Evolutionary conservation across 768 basidiomycete species (phyloP).

Genomic region (Lentinula detonsa): DNA sequence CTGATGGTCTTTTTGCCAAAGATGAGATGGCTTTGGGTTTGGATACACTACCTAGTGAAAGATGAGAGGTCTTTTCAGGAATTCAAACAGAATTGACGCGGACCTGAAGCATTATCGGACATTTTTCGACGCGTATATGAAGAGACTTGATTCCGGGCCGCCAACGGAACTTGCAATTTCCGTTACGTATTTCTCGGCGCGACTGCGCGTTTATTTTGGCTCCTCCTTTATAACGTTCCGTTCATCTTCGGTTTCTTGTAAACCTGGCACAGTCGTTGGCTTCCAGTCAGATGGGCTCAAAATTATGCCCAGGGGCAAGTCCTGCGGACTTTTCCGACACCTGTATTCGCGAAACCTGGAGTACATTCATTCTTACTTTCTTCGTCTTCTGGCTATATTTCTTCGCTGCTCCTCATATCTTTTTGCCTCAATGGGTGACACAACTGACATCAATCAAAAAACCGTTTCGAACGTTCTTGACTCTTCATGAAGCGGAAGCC

Average conservation of each 20-base stretch:
- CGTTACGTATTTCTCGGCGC: not conserved
- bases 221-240: not conserved
- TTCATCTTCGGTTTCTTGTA: not conserved
- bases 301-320: not conserved
- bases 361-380: constrained; percentile 39
- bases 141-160: not conserved
- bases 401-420: constrained; percentile 17
- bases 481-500: constrained; percentile 43
- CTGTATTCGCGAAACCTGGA: constrained; percentile 49
- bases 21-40: constrained; percentile 66
- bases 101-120: constrained; percentile 3
- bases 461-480: constrained; percentile 12
- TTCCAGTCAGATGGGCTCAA: not conserved
- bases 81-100: not conserved
- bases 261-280: not conserved
- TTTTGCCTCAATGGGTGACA: constrained; percentile 16
- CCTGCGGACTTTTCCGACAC: constrained; percentile 31
- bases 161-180: not conserved
- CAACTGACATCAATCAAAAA: constrained; percentile 14
- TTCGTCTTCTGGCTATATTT: constrained; percentile 39
- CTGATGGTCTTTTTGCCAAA: constrained; percentile 64
- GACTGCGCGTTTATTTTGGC: not conserved
- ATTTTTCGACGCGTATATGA: not conserved
- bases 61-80: not conserved
- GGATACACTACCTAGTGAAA: constrained; percentile 7